phyloP scores from a whole-genome alignment of 2,329 filamentous ascomycete species.

The Colletotrichum echinochloae region DNA sequence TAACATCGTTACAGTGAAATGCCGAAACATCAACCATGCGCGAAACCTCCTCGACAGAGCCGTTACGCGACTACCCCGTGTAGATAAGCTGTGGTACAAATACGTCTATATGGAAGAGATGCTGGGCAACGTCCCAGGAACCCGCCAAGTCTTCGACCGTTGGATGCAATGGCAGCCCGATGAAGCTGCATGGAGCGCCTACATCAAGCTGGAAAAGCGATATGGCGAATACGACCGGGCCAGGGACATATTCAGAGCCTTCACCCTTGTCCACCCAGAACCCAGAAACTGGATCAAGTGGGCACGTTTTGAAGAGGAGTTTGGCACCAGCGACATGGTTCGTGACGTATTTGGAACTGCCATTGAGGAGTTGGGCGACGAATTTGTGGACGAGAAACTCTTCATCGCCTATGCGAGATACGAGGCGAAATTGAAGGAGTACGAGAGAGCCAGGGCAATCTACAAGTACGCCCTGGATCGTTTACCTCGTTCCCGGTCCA shows the following conservation, averaged over 20 bases:
- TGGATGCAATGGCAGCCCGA: conserved; percentile 99
- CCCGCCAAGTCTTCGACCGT: conserved; percentile 92
- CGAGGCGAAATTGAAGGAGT: conserved; percentile 94
- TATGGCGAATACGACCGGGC: conserved; percentile 93
- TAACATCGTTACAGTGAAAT: conserved; percentile 36
- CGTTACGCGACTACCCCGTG: conserved; percentile 88
- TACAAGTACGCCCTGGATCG: conserved; percentile 97
- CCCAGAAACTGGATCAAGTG: conserved; percentile 99
- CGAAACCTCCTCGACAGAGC: conserved; percentile 93
- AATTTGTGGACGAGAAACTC: conserved; percentile 95
- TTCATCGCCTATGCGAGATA: conserved; percentile 97
- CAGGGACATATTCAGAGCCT: conserved; percentile 88
- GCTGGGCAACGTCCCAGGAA: conserved; percentile 91
- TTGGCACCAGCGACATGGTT: conserved; percentile 90
- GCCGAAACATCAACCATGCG: conserved; percentile 94
- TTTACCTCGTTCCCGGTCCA: conserved; percentile 87
- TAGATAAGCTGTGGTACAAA: conserved; percentile 99
- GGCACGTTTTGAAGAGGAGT: conserved; percentile 97
- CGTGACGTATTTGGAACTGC: conserved; percentile 91
- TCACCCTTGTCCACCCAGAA: conserved; percentile 93
- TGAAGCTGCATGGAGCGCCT: conserved; percentile 93
- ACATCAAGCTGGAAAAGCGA: conserved; percentile 96
- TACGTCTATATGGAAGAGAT: conserved; percentile 99
- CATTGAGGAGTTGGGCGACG: conserved; percentile 89
- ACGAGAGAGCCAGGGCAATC: conserved; percentile 91